Percentiles rank a stretch among this genome's conserved stretches.
Conservation (phyloP, 495 filamentous ascomycete genomes). For the Xylaria cubensis region DNA sequence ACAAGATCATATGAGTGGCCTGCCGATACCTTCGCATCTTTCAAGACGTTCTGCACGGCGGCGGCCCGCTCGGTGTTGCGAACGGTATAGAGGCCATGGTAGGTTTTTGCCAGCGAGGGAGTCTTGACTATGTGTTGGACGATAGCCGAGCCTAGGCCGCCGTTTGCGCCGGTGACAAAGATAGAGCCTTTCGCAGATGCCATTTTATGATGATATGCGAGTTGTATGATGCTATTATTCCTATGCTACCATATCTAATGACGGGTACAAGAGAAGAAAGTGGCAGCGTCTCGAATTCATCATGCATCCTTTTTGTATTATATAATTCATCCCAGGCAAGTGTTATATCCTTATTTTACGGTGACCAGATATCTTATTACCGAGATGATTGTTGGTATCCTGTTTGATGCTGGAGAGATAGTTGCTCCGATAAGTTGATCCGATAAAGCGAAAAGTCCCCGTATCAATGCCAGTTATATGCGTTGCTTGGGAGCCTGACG, state of each 20-base stretch:
- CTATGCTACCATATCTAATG: neutral
- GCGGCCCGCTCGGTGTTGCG: conserved; percentile 47
- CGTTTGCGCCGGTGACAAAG: conserved; percentile 63
- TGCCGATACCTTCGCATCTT: conserved; percentile 32
- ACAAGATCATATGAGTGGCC: conserved; percentile 50
- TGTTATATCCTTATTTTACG: neutral
- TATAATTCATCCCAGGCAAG: neutral
- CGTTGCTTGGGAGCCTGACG: neutral
- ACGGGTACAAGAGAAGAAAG: neutral
- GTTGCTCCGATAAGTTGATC: conserved; percentile 8
- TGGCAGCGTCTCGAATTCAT: neutral
- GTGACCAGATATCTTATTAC: neutral
- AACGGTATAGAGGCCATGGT: conserved; percentile 51
- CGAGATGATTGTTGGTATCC: neutral
- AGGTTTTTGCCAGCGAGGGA: conserved; percentile 43
- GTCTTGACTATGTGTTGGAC: conserved; percentile 51
- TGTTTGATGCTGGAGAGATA: conserved; percentile 11
- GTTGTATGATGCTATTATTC: neutral
- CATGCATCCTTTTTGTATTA: neutral
- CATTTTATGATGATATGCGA: conserved; percentile 25
- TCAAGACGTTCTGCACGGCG: conserved; percentile 38
- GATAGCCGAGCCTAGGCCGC: conserved; percentile 54
- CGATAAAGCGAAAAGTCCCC: neutral
- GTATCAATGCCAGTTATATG: conserved; percentile 4
- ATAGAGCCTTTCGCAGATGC: conserved; percentile 48